Conservation (phyloP, 257 asterid species). For the Capsicum pubescens region DNA sequence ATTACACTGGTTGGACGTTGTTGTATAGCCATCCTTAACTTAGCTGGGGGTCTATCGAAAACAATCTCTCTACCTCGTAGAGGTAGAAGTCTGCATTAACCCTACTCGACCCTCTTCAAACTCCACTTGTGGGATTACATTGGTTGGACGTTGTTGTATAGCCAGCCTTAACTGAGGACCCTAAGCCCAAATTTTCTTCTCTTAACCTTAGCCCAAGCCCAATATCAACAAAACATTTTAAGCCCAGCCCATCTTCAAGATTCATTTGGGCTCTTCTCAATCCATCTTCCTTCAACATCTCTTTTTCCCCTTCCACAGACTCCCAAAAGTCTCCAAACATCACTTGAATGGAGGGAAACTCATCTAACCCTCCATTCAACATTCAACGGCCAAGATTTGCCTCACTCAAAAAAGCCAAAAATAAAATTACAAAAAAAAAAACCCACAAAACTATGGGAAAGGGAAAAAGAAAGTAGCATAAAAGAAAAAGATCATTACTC, state of each 20-base stretch:
- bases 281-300: no score
- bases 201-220: neutral
- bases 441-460: conserved; percentile 21
- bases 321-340: conserved; percentile 19
- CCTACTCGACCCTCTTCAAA: no score
- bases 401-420: neutral
- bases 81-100: no score
- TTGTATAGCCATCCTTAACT: no score
- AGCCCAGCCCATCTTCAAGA: neutral
- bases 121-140: no score
- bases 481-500: neutral
- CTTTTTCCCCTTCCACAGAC: neutral
- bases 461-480: conserved; percentile 3
- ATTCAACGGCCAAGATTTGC: conserved; percentile 25
- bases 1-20: no score
- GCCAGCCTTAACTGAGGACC: neutral
- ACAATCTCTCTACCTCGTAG: no score
- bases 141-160: neutral
- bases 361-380: conserved; percentile 35
- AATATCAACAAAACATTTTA: neutral
- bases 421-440: neutral
- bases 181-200: neutral
- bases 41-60: no score
- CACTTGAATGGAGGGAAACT: conserved; percentile 35
- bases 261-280: neutral